Base-by-base conservation (phyloP, 1,284 basidiomycete genomes). In the Ceratobasidium sp. region DNA sequence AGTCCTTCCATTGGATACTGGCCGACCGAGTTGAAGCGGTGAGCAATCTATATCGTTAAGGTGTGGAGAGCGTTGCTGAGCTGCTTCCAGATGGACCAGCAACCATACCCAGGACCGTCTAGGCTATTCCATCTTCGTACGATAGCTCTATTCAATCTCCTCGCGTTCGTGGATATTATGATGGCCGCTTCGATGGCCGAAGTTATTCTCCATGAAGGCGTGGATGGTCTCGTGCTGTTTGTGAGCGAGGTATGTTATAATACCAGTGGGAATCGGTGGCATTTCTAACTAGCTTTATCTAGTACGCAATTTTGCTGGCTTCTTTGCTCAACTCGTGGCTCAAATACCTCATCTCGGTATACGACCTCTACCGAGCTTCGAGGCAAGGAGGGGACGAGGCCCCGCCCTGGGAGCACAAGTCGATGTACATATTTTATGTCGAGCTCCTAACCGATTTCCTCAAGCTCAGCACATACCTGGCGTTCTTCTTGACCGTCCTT, bases 1-100 rank as follows among this genome's bases (percentile, higher is more conserved):
- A 98, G 78, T 94, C 93, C 68, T 99, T 99, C 79, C 97, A 99
- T 78, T 98, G 96, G 96, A 85, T 99, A 34, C 87, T 94, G 69
- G 88, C 89, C 1, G 96, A 98, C 77, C 87, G 97, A 49, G 92
- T 99, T 62, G 97, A 99, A 85, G 96, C 93, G 84, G 95, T 96
- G 73, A 73, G 89, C 82, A 10, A 3, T n/a, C n/a, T 17, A 22
- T 67, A 54, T 27, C 56, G 53, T 1, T 34, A 47, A 47, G 60
- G 13, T 2, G 4, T 27, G 34, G 43, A 35, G 40, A 3, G 32
- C 31, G n/a, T 20, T 45, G 20, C 67, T 74, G 27, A 69, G 31
- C 4, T 49, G 3, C n/a, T 42, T 13, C 50, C 3, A 97, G 94
- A 98, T 99, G 92, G 97, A 99, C 76, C 97, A 99, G 81, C 84